Conservation (phyloP, 257 asterid genomes). For the Solanum chmielewskii region DNA sequence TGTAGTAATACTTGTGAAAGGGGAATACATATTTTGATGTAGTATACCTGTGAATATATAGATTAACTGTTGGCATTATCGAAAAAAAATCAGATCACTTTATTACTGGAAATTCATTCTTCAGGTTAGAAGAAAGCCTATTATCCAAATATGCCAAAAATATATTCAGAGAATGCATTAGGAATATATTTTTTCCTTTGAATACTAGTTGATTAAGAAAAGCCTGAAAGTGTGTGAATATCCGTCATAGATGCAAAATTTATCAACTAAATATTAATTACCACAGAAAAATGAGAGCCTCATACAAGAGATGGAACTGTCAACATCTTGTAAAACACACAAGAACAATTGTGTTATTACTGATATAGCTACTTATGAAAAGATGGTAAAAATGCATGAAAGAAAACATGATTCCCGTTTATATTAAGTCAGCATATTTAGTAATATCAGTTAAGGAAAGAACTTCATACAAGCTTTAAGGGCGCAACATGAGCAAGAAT, state of each 20-base stretch:
- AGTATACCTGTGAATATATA: not conserved
- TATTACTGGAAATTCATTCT: not conserved
- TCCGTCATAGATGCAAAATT: not conserved
- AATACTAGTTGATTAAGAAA: not conserved
- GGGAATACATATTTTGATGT: not conserved
- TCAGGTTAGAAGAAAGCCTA: not conserved
- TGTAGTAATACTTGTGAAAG: not conserved
- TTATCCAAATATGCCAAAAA: not conserved
- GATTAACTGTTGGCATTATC: not conserved
- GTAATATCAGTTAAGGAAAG: not conserved
- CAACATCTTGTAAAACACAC: not conserved
- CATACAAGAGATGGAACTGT: not conserved
- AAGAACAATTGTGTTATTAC: not conserved
- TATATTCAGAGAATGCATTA: not conserved
- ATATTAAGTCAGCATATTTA: not conserved
- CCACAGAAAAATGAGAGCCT: not conserved
- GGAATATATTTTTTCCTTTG: not conserved
- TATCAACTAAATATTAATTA: not conserved
- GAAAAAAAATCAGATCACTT: not conserved
- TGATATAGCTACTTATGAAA: not conserved
- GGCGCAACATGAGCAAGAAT: conserved; percentile 90
- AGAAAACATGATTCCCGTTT: not conserved
- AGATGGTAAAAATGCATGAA: not conserved
- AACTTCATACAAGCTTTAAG: conserved; percentile 70
- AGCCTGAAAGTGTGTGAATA: not conserved